Evolutionary conservation across 495 filamentous ascomycete species (phyloP).

Genomic region (Trichocladium antarcticum): DNA sequence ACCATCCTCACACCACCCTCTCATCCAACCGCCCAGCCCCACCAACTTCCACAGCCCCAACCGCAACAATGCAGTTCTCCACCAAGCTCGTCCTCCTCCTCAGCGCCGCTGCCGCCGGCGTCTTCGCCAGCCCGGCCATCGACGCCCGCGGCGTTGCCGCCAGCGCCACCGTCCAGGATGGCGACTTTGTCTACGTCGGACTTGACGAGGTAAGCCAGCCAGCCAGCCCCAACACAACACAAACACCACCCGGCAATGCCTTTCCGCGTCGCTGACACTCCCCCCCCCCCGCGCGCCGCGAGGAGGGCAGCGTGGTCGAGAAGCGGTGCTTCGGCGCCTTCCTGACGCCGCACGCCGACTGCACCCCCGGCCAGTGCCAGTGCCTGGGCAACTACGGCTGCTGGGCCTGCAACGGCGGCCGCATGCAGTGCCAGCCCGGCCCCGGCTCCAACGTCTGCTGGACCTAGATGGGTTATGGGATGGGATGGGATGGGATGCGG

Average conservation of each 20-base stretch:
- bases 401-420: not conserved
- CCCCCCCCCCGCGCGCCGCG: not conserved
- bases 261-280: too few relatives aligned
- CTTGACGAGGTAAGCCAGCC: not conserved
- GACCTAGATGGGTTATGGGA: not conserved
- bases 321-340: not conserved
- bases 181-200: not conserved
- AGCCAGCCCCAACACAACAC: too few relatives aligned
- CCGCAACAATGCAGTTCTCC: not conserved
- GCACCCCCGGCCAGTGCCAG: not conserved
- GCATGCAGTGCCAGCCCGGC: not conserved
- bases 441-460: not conserved
- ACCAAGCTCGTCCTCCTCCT: not conserved
- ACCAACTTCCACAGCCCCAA: not conserved
- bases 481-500: not conserved
- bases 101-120: not conserved
- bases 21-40: not conserved
- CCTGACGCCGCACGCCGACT: not conserved
- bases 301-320: not conserved
- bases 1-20: not conserved
- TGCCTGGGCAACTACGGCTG: slow-evolving; percentile 1
- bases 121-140: not conserved
- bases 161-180: not conserved
- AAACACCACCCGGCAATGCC: too few relatives aligned
- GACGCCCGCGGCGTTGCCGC: not conserved